A percentile compares a stretch with the other conserved stretches of the same genome.
Evolutionary conservation across 2,329 filamentous ascomycete genomes (phyloP).

Genomic region (Helotiales sp.): DNA sequence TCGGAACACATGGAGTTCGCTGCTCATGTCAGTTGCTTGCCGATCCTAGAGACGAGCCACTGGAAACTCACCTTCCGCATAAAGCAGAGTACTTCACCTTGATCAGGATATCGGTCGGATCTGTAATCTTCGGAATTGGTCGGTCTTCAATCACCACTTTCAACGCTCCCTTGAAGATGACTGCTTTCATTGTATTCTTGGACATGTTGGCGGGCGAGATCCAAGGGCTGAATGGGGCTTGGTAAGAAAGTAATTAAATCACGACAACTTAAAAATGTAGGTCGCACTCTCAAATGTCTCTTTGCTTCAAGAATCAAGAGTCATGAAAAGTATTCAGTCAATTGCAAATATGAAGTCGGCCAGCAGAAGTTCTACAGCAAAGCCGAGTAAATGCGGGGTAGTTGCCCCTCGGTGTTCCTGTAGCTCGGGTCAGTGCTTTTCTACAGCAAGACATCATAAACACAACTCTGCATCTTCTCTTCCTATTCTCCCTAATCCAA

Average conservation of each 20-base stretch:
- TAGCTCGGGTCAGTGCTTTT: conserved; percentile 4
- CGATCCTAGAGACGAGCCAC: not conserved
- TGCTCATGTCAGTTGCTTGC: conserved; percentile 43
- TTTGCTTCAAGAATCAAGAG: too few relatives aligned
- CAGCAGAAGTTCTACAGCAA: not conserved
- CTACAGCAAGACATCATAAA: not conserved
- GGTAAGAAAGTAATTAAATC: too few relatives aligned
- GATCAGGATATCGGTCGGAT: conserved; percentile 77
- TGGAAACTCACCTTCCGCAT: conserved; percentile 75
- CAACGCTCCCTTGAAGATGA: conserved; percentile 75
- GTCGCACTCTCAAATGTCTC: too few relatives aligned
- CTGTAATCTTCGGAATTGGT: conserved; percentile 75
- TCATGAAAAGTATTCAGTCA: not conserved
- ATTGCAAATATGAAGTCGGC: not conserved
- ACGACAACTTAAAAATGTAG: too few relatives aligned
- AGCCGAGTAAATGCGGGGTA: conserved; percentile 9
- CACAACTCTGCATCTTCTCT: not conserved
- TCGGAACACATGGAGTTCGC: conserved; percentile 85
- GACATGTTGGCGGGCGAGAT: conserved; percentile 29
- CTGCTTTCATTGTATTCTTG: conserved; percentile 76
- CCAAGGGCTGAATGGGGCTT: too few relatives aligned
- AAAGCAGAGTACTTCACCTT: conserved; percentile 83
- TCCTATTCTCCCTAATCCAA: not conserved
- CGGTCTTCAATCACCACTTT: conserved; percentile 67
- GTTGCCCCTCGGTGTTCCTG: not conserved